phyloP scores from a whole-genome alignment of 805 yeast genomes.

The Yarrowia hollandica region DNA sequence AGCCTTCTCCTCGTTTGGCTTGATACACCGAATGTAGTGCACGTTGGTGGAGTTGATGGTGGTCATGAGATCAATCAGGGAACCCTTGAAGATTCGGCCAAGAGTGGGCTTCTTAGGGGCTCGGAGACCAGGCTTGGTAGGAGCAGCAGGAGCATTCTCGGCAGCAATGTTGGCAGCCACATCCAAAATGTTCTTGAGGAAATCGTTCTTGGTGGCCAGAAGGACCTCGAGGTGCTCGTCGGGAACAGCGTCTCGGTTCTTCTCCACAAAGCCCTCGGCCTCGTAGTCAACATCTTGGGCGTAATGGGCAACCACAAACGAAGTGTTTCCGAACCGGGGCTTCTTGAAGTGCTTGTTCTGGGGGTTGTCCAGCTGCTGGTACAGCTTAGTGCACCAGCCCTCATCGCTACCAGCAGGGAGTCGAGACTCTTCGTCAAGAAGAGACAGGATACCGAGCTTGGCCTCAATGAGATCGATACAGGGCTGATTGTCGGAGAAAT shows the following conservation, averaged over 20 bases:
- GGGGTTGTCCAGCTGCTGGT: conserved; percentile 76
- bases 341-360: conserved; percentile 75
- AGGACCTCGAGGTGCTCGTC: conserved; percentile 91
- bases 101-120: conserved; percentile 78
- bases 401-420: conserved; percentile 92
- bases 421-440: conserved; percentile 93
- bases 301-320: conserved; percentile 88
- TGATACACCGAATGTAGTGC: conserved; percentile 95
- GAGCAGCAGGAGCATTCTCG: conserved; percentile 47
- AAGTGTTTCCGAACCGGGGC: conserved; percentile 90
- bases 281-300: conserved; percentile 93
- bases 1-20: conserved; percentile 89
- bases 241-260: conserved; percentile 95
- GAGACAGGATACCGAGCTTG: conserved; percentile 80
- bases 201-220: conserved; percentile 63
- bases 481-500: conserved; percentile 94
- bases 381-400: conserved; percentile 87
- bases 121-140: conserved; percentile 44
- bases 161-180: conserved; percentile 56
- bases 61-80: conserved; percentile 87
- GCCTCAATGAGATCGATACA: conserved; percentile 91
- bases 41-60: conserved; percentile 94
- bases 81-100: conserved; percentile 90
- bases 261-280: conserved; percentile 92
- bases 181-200: conserved; percentile 63